Evolutionary conservation across 2,329 filamentous ascomycete genomes (phyloP).

Genomic region (Pseudogymnoascus verrucosus): DNA sequence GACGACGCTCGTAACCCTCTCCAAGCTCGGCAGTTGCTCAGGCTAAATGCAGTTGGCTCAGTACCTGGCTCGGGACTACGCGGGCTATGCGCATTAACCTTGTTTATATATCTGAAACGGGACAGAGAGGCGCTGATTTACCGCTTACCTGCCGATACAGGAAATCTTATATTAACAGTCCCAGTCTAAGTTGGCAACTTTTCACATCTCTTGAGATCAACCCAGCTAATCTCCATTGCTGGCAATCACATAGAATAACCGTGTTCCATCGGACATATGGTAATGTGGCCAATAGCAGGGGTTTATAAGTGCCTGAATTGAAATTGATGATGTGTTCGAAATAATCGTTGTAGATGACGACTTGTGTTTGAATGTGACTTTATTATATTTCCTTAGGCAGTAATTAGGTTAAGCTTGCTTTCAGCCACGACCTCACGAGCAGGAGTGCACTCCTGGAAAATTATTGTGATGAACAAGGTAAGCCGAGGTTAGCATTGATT

Average conservation of each 20-base stretch:
- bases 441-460: background rate
- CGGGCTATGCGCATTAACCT: background rate
- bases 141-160: background rate
- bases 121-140: background rate
- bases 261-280: background rate
- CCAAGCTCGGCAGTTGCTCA: background rate
- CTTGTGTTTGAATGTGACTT: background rate
- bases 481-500: background rate
- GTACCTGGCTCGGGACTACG: background rate
- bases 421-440: background rate
- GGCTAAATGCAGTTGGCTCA: background rate
- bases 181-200: background rate
- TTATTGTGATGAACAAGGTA: background rate
- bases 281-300: background rate
- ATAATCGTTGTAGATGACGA: background rate
- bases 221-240: background rate
- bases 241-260: background rate
- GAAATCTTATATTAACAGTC: background rate
- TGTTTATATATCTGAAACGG: constrained; percentile 3
- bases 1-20: background rate
- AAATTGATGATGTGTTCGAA: background rate
- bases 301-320: background rate
- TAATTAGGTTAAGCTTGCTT: background rate
- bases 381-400: background rate
- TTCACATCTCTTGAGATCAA: background rate